A percentile compares a stretch with the other conserved stretches of the same genome.
Conservation (phyloP, 1,139 yeast genomes). For the Pichia sp. region DNA sequence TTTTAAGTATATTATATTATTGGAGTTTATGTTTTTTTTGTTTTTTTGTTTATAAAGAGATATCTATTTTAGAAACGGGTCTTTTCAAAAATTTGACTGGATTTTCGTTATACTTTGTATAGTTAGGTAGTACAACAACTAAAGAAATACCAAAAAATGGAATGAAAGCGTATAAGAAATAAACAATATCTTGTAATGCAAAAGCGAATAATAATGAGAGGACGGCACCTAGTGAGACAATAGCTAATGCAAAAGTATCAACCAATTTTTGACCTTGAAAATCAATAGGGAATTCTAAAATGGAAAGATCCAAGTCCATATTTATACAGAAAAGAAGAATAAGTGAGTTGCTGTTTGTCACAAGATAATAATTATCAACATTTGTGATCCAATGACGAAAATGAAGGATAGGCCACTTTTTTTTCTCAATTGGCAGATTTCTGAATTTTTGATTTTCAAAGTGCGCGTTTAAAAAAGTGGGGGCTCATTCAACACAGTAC, state of each 20-base stretch:
- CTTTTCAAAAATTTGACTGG: constrained; percentile 38
- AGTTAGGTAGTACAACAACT: constrained; percentile 46
- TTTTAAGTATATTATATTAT: background rate
- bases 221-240: constrained; percentile 31
- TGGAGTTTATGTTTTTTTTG: background rate
- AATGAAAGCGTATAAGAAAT: constrained; percentile 35
- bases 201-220: constrained; percentile 43
- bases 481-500: background rate
- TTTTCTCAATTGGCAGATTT: background rate
- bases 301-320: background rate
- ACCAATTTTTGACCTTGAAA: constrained; percentile 51
- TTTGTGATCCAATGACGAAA: too few relatives aligned
- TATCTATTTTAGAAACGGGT: constrained; percentile 8
- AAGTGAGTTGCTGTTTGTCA: background rate
- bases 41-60: background rate
- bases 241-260: constrained; percentile 25
- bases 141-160: constrained; percentile 33
- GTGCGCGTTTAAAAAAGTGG: background rate
- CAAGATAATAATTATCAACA: too few relatives aligned
- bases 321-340: background rate
- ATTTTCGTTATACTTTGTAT: constrained; percentile 45
- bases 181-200: constrained; percentile 35
- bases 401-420: background rate
- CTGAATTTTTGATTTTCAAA: background rate
- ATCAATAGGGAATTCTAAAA: constrained; percentile 35